phyloP scores from a whole-genome alignment of 148 eudicot genomes.

The Arbutus unedo region DNA sequence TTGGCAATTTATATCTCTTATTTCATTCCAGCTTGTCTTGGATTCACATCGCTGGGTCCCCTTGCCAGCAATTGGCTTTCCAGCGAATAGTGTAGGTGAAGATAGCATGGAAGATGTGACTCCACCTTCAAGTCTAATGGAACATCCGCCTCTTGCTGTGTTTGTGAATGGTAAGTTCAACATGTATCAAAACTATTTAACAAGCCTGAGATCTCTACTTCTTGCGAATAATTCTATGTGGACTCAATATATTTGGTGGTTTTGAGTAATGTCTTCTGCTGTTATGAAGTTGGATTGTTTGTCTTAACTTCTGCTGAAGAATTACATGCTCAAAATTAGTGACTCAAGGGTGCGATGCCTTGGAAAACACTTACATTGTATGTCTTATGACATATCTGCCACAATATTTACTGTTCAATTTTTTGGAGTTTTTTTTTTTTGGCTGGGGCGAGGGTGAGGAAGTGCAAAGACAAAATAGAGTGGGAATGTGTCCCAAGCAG shows the following conservation, averaged over 20 bases:
- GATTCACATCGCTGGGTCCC: slow-evolving; percentile 99
- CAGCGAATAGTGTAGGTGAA: slow-evolving; percentile 60
- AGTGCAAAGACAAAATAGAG: neutral
- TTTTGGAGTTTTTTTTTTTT: too few relatives aligned
- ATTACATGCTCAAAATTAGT: neutral
- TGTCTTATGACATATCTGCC: neutral
- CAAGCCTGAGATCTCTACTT: neutral
- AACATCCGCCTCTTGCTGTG: slow-evolving; percentile 98
- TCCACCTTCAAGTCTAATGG: slow-evolving; percentile 90
- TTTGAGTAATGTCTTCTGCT: neutral
- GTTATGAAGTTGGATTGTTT: neutral
- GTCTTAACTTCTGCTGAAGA: neutral
- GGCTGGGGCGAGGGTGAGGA: too few relatives aligned
- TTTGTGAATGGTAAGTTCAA: slow-evolving; percentile 73
- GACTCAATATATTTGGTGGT: neutral
- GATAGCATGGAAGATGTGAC: slow-evolving; percentile 77
- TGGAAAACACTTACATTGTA: neutral
- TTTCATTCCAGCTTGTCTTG: slow-evolving; percentile 64
- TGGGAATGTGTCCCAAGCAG: neutral
- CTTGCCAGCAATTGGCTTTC: slow-evolving; percentile 78
- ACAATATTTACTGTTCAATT: neutral
- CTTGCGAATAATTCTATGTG: neutral
- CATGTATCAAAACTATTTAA: neutral
- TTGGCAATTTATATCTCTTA: neutral
- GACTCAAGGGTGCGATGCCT: neutral